Evolutionary conservation across 2,329 filamentous ascomycete species (phyloP).

Genomic region (Tolypocladium sp.): DNA sequence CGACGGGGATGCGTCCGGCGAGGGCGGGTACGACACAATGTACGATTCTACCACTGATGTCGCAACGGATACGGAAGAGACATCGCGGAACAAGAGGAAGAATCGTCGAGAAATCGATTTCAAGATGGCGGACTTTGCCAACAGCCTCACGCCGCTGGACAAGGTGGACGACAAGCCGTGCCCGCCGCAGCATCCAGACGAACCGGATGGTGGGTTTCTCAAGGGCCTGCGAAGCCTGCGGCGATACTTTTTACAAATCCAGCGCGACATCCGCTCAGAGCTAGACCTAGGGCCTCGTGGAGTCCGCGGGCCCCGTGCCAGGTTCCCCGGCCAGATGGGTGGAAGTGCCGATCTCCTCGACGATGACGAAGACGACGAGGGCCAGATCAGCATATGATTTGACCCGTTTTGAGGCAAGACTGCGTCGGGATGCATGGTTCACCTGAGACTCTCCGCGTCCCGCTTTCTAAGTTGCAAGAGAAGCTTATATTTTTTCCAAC

Average conservation of each 20-base stretch:
- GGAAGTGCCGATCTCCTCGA: slow-evolving; percentile 14
- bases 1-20: slow-evolving; percentile 63
- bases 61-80: slow-evolving; percentile 49
- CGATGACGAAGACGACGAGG: slow-evolving; percentile 17
- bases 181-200: slow-evolving; percentile 70
- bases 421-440: neutral
- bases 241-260: slow-evolving; percentile 80
- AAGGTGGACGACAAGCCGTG: slow-evolving; percentile 54
- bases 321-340: slow-evolving; percentile 11
- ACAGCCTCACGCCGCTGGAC: slow-evolving; percentile 87
- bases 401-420: neutral
- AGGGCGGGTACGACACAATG: slow-evolving; percentile 36
- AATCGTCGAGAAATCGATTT: slow-evolving; percentile 66
- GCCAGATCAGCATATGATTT: neutral
- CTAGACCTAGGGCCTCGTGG: slow-evolving; percentile 35
- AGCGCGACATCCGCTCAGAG: slow-evolving; percentile 59
- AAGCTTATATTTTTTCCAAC: neutral
- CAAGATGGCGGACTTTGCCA: slow-evolving; percentile 98
- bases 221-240: slow-evolving; percentile 71
- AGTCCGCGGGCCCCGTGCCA: slow-evolving; percentile 1
- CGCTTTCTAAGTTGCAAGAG: neutral
- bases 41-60: slow-evolving; percentile 51
- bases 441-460: neutral
- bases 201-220: slow-evolving; percentile 82
- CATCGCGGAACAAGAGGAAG: slow-evolving; percentile 33